These are phyloP conservation scores for Suillus subalutaceus DNA, from an alignment of 768 basidiomycete genomes.

Conservation along the genomic window DNA sequence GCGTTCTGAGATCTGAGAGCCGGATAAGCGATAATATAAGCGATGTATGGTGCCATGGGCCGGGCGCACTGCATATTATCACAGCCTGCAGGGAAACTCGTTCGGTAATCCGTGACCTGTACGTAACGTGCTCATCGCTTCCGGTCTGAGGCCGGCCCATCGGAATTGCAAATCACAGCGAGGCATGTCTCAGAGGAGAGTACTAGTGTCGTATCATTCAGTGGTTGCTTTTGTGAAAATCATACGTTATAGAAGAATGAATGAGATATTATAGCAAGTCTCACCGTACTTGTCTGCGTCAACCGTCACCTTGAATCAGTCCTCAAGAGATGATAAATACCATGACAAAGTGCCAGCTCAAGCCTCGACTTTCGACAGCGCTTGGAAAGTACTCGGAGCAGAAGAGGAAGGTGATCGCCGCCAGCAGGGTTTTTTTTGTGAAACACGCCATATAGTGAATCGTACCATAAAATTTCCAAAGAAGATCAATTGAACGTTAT, in stretches of 20 bases:
- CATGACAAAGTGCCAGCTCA: not conserved
- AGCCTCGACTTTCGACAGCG: not conserved
- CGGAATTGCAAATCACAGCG: not conserved
- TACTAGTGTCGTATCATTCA: not conserved
- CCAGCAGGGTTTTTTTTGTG: conserved; percentile 16
- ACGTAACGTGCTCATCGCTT: not conserved
- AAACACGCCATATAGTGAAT: conserved; percentile 33
- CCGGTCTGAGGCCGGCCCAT: not conserved
- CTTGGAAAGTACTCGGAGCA: not conserved
- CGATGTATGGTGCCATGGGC: too few species aligned
- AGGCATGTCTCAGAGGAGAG: not conserved
- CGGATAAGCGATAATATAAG: not conserved
- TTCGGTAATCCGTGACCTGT: not conserved
- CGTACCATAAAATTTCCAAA: conserved; percentile 32
- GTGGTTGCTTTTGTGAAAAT: not conserved
- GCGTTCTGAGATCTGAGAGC: not conserved
- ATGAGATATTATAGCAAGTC: not conserved
- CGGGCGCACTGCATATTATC: too few species aligned
- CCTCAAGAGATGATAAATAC: not conserved
- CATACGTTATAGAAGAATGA: not conserved
- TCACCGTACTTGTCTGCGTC: not conserved
- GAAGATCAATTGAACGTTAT: conserved; percentile 23
- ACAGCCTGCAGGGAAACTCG: not conserved
- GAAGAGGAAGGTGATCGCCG: not conserved
- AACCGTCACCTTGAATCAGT: not conserved